Conservation (phyloP, 805 yeast species). For the Teunomyces panamensis region DNA sequence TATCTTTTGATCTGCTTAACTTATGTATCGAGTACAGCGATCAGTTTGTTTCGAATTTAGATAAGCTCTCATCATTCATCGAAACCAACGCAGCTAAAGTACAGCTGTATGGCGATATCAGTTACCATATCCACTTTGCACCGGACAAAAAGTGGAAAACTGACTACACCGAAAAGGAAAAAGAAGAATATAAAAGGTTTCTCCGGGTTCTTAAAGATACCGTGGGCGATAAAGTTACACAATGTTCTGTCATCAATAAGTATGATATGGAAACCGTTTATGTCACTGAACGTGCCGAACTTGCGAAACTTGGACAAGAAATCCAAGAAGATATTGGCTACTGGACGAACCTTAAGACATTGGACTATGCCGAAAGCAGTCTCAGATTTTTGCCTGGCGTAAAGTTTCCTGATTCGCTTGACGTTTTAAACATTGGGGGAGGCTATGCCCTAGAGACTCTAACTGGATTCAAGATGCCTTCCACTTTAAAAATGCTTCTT, state of each 20-base stretch:
- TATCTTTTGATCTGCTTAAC: constrained; percentile 21
- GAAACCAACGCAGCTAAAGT: constrained; percentile 14
- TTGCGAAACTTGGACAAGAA: constrained; percentile 32
- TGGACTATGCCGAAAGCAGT: constrained; percentile 39
- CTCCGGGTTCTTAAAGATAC: constrained; percentile 18
- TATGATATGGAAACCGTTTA: constrained; percentile 32
- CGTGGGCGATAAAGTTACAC: constrained; percentile 29
- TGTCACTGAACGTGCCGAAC: constrained; percentile 32
- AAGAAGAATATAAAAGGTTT: constrained; percentile 22
- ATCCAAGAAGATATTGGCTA: constrained; percentile 33
- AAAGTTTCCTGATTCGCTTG: constrained; percentile 35
- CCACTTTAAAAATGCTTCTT: constrained; percentile 24
- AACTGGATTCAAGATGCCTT: constrained; percentile 39
- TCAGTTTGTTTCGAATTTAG: constrained; percentile 24
- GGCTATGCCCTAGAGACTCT: constrained; percentile 38
- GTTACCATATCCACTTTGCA: constrained; percentile 36
- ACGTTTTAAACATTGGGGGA: constrained; percentile 38
- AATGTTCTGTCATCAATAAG: constrained; percentile 39
- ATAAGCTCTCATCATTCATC: constrained; percentile 19
- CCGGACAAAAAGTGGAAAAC: constrained; percentile 28
- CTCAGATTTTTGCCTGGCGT: constrained; percentile 39
- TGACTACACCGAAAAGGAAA: constrained; percentile 24
- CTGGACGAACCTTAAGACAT: constrained; percentile 31
- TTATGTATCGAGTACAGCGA: constrained; percentile 32
- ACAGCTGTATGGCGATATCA: constrained; percentile 18